Evolutionary conservation across 305 asterid genomes (phyloP).

Genomic region (Fraxinus ornus): DNA sequence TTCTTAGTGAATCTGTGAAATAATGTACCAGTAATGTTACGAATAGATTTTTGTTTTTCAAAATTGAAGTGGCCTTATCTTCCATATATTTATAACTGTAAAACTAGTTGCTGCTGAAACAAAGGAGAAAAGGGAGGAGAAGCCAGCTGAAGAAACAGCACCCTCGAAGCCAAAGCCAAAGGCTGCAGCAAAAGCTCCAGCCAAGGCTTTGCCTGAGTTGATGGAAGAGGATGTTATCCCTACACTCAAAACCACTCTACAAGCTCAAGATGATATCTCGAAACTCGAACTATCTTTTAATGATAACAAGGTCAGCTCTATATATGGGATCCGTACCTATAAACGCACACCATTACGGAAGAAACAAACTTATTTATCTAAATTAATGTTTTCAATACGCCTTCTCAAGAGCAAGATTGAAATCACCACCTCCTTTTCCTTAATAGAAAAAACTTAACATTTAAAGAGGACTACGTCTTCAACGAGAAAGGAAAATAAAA

Average conservation of each 20-base stretch:
- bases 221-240: constrained; percentile 88
- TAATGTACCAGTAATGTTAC: not conserved
- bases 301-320: constrained; percentile 51
- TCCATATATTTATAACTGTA: constrained; percentile 18
- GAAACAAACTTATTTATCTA: not conserved
- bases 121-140: constrained; percentile 51
- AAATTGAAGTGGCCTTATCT: not conserved
- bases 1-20: not conserved
- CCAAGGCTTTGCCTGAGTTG: constrained; percentile 62
- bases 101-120: constrained; percentile 69
- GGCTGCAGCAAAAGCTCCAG: constrained; percentile 64
- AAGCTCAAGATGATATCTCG: constrained; percentile 56
- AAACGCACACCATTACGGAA: not conserved
- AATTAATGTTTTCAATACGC: not conserved
- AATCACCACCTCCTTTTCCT: not conserved
- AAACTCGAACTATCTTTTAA: constrained; percentile 51
- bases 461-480: not conserved
- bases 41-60: not conserved
- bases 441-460: not conserved
- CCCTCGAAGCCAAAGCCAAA: constrained; percentile 43
- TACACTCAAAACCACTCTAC: constrained; percentile 46
- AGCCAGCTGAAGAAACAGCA: constrained; percentile 30
- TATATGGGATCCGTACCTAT: not conserved
- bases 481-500: not conserved
- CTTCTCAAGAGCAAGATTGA: not conserved